Base-by-base conservation (phyloP, 768 basidiomycete genomes). In the Leccinum boreale region DNA sequence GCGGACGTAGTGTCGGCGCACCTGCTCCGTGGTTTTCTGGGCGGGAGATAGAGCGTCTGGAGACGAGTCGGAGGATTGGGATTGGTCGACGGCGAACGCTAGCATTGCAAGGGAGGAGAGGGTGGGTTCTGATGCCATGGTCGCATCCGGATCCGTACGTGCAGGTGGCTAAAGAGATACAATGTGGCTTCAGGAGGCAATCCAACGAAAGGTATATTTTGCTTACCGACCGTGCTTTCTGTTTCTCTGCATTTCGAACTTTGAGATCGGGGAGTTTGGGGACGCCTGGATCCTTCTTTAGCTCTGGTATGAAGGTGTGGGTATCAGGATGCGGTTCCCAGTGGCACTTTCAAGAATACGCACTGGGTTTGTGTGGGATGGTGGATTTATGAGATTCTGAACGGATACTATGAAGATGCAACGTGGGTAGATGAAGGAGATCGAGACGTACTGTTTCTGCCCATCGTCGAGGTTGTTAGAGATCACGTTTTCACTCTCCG, bases 281-380 rank as follows among this genome's bases (percentile, higher is more conserved):
- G 2, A 97, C 77, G 17, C 93, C 94, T 35, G 90, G 89, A 70
- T 96, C 94, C 68, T 92, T 94, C 74, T 90, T 93, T 42, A 93
- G 75, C 68, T 89, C 92, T 93, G 5, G 19, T 15, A 42, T 21
- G 31, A 39, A 52, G 49, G 6, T 19, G 17, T 44, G 33, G 15
- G 5, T 17, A 28, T 56, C 35, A 53, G 14, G 44, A 55, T 52
- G 51, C 29, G 17, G 62, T 53, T 62, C 58, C 61, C 12, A 14
- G 45, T 31, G 9, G 49, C 14, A 8, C 9, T 49, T 19, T 9
- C 8, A 19, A 33, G 24, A 33, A 42, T 42, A 65, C 61, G 57
- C 45, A 64, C 71, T 73, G 3, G 63, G 50, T 69, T 57, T 74
- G 14, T 63, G 65, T 52, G 67, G 69, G 33, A 73, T 29, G 11